Evolutionary conservation across 352 stramenopile species (phyloP).

Genomic region (Phytophthora lateralis): DNA sequence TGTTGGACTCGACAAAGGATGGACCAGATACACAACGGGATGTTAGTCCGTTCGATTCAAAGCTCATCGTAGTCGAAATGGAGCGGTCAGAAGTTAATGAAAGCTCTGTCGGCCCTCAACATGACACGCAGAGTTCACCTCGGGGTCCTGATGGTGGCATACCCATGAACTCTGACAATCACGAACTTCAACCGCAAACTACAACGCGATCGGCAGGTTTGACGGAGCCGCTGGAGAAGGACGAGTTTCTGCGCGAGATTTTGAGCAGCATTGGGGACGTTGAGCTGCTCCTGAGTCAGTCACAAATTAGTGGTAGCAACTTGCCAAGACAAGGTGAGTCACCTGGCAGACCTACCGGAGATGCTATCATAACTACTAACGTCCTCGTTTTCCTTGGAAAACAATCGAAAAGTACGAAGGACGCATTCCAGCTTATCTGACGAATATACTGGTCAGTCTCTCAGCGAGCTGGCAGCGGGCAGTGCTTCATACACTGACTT

Average conservation of each 20-base stretch:
- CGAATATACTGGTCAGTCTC: constrained; percentile 5
- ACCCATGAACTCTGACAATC: not conserved
- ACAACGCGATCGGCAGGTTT: constrained; percentile 1
- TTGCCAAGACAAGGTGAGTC: constrained; percentile 11
- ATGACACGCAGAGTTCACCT: not conserved
- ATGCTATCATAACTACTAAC: not conserved
- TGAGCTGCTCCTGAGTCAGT: constrained; percentile 58
- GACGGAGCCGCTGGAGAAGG: constrained; percentile 28
- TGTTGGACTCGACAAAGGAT: not conserved
- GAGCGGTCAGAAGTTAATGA: not conserved
- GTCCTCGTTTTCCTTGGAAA: not conserved
- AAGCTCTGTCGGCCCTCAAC: not conserved
- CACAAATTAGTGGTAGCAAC: constrained; percentile 6
- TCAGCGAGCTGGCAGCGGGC: constrained; percentile 20
- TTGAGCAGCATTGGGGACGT: constrained; percentile 64
- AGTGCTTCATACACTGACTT: constrained; percentile 5
- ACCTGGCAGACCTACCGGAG: not conserved
- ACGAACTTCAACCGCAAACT: not conserved
- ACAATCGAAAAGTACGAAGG: constrained; percentile 1
- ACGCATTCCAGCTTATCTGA: not conserved
- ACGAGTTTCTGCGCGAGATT: constrained; percentile 66
- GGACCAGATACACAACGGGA: not conserved
- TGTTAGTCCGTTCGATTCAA: not conserved
- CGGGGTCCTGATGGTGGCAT: not conserved
- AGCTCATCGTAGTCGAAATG: not conserved